Percentiles rank a stretch among this genome's conserved stretches.
phyloP scores from a whole-genome alignment of 2,329 filamentous ascomycete species.

The Aspergillus tubingensis region DNA sequence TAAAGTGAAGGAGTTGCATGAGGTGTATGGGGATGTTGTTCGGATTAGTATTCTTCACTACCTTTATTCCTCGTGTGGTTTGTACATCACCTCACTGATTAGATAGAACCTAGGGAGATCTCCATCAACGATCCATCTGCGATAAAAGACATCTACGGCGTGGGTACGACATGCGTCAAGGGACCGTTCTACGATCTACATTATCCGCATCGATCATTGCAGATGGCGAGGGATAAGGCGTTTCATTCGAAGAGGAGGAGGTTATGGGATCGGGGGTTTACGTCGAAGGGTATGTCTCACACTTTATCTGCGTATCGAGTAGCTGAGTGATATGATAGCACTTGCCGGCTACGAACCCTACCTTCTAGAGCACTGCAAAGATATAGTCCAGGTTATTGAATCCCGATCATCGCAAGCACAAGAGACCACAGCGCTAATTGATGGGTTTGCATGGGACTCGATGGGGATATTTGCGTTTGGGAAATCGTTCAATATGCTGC shows the following conservation, averaged over 20 bases:
- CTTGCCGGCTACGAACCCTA: slow-evolving; percentile 11
- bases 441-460: slow-evolving; percentile 8
- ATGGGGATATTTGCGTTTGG: slow-evolving; percentile 15
- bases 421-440: slow-evolving; percentile 6
- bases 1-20: slow-evolving; percentile 9
- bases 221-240: slow-evolving; percentile 13
- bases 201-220: slow-evolving; percentile 12
- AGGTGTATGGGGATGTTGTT: slow-evolving; percentile 9
- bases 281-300: slow-evolving; percentile 1
- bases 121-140: slow-evolving; percentile 12
- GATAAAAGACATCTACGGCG: slow-evolving; percentile 7
- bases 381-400: not conserved
- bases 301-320: not conserved
- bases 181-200: slow-evolving; percentile 13
- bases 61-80: not conserved
- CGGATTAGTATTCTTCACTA: slow-evolving; percentile 11
- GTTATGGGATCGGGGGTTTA: slow-evolving; percentile 16
- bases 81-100: not conserved
- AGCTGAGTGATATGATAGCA: not conserved
- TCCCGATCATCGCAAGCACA: not conserved
- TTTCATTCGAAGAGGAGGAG: slow-evolving; percentile 11
- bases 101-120: slow-evolving; percentile 10
- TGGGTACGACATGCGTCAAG: slow-evolving; percentile 11
- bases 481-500: slow-evolving; percentile 12
- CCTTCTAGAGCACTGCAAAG: slow-evolving; percentile 13